These are phyloP conservation scores for Pseudocercospora macadamiae DNA, from an alignment of 2,329 filamentous ascomycete genomes.

Conservation along the genomic window DNA sequence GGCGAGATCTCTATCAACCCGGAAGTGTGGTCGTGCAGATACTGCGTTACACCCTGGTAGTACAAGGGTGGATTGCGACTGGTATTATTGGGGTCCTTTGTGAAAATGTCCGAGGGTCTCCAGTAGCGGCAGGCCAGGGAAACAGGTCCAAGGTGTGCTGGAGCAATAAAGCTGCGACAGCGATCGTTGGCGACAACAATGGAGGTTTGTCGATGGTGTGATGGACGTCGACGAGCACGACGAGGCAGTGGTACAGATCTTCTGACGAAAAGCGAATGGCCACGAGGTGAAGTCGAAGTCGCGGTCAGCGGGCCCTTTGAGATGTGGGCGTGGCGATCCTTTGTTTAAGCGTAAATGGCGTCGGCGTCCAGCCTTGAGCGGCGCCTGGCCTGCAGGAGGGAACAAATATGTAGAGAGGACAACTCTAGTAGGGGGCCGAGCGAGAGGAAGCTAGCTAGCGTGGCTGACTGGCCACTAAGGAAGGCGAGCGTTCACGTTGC, in stretches of 20 bases:
- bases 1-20: conserved; percentile 45
- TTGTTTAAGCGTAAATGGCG: conserved; percentile 54
- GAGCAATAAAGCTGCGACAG: conserved; percentile 12
- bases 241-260: conserved; percentile 4
- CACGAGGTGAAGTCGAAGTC: conserved; percentile 33
- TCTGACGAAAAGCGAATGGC: conserved; percentile 2
- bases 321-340: conserved; percentile 50
- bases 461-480: conserved; percentile 30
- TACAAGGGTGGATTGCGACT: conserved; percentile 34
- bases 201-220: not conserved
- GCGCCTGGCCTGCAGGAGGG: conserved; percentile 31
- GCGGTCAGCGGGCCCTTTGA: conserved; percentile 31
- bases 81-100: conserved; percentile 32
- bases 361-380: conserved; percentile 49
- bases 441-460: conserved; percentile 29
- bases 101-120: conserved; percentile 40
- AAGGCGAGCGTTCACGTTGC: conserved; percentile 27
- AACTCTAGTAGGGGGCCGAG: conserved; percentile 25
- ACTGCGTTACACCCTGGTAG: conserved; percentile 45
- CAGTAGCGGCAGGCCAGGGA: conserved; percentile 37
- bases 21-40: conserved; percentile 53
- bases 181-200: not conserved
- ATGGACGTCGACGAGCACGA: not conserved
- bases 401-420: conserved; percentile 34
- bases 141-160: not conserved